Base-by-base conservation (phyloP, 306 rosid species). In the Amphicarpaea edgeworthii region DNA sequence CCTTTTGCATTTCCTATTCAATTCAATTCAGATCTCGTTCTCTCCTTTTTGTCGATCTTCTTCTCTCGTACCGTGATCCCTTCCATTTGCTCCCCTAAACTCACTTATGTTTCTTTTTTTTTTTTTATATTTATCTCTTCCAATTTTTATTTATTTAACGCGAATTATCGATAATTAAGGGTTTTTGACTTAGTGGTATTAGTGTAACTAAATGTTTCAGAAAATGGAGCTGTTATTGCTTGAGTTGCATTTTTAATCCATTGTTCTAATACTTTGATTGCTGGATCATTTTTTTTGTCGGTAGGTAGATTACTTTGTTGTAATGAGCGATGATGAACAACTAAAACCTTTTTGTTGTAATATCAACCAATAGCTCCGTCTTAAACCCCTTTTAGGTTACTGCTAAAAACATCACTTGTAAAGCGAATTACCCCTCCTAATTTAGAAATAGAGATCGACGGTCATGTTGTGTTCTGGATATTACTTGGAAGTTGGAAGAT, bases 1-100 rank as follows among this genome's bases (percentile, higher is more conserved):
- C 26, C 6, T 41, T 66, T 2, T 24, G 19, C 40, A 12, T 26
- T 14, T 58, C 34, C 50, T 20, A 19, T 51, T 81, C 77, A 82
- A 89, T 58, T 26, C 50, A 16, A 19, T 51, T 81, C 77, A 82
- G 90, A 87, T 87, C 87, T 84, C 45, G 46, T 55, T 66, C 53
- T 16, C 16, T 62, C 72, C 21, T 69, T 17, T 17, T 41, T 1
- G 0, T 54, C 45, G 83, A 81, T 79, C 67, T 23, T 16, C 24
- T 30, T 68, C 2, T 50, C 20, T 46, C 1, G 4, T 63, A 1
- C 45, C 23, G 3, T 53, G 1, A 11, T 46, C 16, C n/a, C 17
- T 15, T 4, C 4, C 24, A 23, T 55, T 71, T 57, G 20, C 8
- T 59, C 8, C 26, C 17, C 45, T 19, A 37, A 14, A 9, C 40